These are phyloP conservation scores for Coffea canephora DNA, from an alignment of 257 asterid genomes.

Conservation along the genomic window DNA sequence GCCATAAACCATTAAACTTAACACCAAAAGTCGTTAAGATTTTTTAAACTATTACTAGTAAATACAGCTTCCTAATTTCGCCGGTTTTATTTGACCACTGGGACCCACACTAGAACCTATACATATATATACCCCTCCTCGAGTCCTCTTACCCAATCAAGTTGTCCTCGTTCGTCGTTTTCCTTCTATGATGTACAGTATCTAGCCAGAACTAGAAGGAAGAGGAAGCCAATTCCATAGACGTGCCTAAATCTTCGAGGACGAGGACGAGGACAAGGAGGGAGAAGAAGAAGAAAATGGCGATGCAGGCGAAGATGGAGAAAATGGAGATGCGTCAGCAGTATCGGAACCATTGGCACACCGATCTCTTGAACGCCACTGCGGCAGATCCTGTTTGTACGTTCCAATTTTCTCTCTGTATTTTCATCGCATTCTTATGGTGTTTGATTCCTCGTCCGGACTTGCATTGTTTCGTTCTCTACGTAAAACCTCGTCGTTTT, in stretches of 20 bases:
- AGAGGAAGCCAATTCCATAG: too few species aligned
- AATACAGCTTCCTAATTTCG: too few species aligned
- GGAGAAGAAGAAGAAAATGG: not conserved
- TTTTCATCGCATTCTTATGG: not conserved
- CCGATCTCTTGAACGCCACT: conserved; percentile 31
- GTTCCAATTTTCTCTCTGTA: not conserved
- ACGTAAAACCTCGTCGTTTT: not conserved
- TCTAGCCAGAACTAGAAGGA: too few species aligned
- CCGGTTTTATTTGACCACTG: not conserved
- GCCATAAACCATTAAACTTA: too few species aligned
- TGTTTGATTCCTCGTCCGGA: not conserved
- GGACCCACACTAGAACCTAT: not conserved
- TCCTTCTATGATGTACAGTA: too few species aligned
- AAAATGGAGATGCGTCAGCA: conserved; percentile 31
- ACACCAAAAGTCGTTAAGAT: too few species aligned
- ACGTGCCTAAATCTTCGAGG: too few species aligned
- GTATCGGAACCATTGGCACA: conserved; percentile 29
- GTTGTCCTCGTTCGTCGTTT: too few species aligned
- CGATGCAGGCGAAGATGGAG: conserved; percentile 19
- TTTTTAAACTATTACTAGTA: too few species aligned
- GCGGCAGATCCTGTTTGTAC: conserved; percentile 32
- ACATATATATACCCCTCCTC: not conserved
- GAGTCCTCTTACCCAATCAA: too few species aligned
- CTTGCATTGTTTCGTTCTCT: not conserved
- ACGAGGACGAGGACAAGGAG: not conserved